Evolutionary conservation across 2,329 filamentous ascomycete genomes (phyloP).

Genomic region (Xylariaceae sp.): DNA sequence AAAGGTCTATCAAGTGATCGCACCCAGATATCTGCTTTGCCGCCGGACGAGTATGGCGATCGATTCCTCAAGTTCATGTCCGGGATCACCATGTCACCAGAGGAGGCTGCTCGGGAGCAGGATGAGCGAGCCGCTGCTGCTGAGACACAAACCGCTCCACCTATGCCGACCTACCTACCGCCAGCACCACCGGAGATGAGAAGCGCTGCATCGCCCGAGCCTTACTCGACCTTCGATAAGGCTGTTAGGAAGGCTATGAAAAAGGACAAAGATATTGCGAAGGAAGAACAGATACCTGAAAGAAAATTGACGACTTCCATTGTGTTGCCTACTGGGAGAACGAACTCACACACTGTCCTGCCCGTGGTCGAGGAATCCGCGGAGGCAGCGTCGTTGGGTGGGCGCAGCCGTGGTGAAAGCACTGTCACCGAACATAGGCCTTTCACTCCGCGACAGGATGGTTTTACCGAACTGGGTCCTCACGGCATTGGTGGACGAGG

Average conservation of each 20-base stretch:
- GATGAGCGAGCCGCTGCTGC: constrained; percentile 51
- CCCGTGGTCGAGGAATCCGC: constrained; percentile 89
- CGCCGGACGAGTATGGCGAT: constrained; percentile 85
- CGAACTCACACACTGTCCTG: constrained; percentile 42
- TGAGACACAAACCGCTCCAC: constrained; percentile 17
- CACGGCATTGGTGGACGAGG: constrained; percentile 30
- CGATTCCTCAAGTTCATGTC: constrained; percentile 91
- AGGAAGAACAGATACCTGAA: constrained; percentile 30
- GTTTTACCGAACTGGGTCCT: constrained; percentile 32
- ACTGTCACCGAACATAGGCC: constrained; percentile 27
- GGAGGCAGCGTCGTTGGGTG: constrained; percentile 64
- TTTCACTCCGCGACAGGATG: constrained; percentile 34
- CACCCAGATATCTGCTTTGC: constrained; percentile 84
- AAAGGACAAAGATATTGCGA: constrained; percentile 29
- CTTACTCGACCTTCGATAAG: constrained; percentile 29
- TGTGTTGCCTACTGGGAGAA: constrained; percentile 23
- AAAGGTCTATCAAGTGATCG: constrained; percentile 84
- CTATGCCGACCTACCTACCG: constrained; percentile 29
- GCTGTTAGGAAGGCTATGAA: constrained; percentile 27
- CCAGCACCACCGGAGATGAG: constrained; percentile 31
- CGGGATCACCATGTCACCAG: constrained; percentile 81
- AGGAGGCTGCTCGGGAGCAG: constrained; percentile 70
- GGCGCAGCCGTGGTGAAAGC: constrained; percentile 48
- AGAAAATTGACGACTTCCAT: constrained; percentile 29
- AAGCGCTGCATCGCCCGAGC: constrained; percentile 29